A percentile compares a stretch with the other conserved stretches of the same genome.
Evolutionary conservation across 2,329 filamentous ascomycete genomes (phyloP).

Genomic region (Penicillium frequentans): DNA sequence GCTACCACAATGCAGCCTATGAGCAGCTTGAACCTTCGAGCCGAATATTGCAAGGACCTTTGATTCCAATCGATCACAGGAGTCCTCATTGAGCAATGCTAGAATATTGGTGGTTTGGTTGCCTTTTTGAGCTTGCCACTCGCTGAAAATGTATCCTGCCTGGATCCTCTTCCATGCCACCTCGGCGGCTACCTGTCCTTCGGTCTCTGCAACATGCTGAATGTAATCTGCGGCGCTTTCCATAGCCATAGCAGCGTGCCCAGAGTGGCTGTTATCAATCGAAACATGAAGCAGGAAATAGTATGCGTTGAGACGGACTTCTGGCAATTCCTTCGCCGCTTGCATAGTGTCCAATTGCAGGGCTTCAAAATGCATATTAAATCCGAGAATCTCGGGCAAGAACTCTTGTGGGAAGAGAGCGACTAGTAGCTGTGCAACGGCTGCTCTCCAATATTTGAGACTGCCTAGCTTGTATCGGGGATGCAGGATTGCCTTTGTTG

Average conservation of each 20-base stretch:
- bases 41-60: slow-evolving; percentile 36
- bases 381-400: slow-evolving; percentile 53
- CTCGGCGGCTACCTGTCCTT: slow-evolving; percentile 31
- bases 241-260: slow-evolving; percentile 34
- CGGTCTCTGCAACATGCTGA: slow-evolving; percentile 21
- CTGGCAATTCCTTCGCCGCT: slow-evolving; percentile 45
- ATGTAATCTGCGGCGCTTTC: slow-evolving; percentile 42
- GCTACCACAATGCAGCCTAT: slow-evolving; percentile 44
- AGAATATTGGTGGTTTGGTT: background rate
- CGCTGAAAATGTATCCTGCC: slow-evolving; percentile 43
- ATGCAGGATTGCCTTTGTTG: slow-evolving; percentile 29
- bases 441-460: slow-evolving; percentile 43
- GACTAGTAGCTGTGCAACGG: slow-evolving; percentile 47
- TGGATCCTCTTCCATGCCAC: slow-evolving; percentile 45
- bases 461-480: slow-evolving; percentile 3
- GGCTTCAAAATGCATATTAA: slow-evolving; percentile 52
- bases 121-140: slow-evolving; percentile 12
- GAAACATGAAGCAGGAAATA: slow-evolving; percentile 55
- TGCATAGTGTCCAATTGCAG: slow-evolving; percentile 43
- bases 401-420: slow-evolving; percentile 52
- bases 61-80: slow-evolving; percentile 13
- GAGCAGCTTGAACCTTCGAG: slow-evolving; percentile 40
- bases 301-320: slow-evolving; percentile 45
- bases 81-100: background rate
- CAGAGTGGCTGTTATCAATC: slow-evolving; percentile 52